Percentiles rank a stretch among this genome's conserved stretches.
Conservation (phyloP, 2,329 filamentous ascomycete genomes). For the Cercospora sp. region DNA sequence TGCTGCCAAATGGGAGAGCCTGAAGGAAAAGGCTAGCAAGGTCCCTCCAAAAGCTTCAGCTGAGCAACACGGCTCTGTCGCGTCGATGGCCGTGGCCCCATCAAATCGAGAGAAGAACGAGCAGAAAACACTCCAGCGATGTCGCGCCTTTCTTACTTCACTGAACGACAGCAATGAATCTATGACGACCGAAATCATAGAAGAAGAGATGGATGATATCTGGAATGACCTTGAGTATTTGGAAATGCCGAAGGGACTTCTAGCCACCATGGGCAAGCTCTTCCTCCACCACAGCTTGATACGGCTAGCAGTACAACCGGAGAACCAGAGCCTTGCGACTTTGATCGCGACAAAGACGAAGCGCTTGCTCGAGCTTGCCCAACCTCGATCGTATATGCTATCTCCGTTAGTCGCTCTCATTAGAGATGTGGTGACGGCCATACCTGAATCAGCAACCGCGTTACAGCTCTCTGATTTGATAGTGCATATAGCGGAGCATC, state of each 20-base stretch:
- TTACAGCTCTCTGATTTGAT: constrained; percentile 45
- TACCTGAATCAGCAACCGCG: constrained; percentile 35
- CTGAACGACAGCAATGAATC: constrained; percentile 4
- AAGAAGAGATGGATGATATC: constrained; percentile 37
- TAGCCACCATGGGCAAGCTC: constrained; percentile 41
- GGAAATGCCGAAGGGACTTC: constrained; percentile 47
- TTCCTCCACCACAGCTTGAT: constrained; percentile 40
- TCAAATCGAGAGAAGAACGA: constrained; percentile 34
- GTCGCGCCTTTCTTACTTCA: constrained; percentile 14
- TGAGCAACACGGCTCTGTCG: constrained; percentile 26
- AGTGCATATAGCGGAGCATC: constrained; percentile 42
- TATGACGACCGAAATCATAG: not conserved
- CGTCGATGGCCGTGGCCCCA: constrained; percentile 20
- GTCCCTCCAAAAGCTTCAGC: constrained; percentile 15
- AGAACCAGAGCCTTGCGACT: constrained; percentile 3
- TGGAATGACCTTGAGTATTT: constrained; percentile 52
- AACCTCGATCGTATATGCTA: constrained; percentile 37
- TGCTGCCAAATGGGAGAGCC: constrained; percentile 16
- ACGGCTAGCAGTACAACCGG: constrained; percentile 29
- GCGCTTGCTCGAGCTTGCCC: constrained; percentile 27
- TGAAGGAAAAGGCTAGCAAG: constrained; percentile 1
- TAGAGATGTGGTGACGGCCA: constrained; percentile 26
- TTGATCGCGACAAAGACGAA: constrained; percentile 16
- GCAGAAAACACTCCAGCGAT: constrained; percentile 28
- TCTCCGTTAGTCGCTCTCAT: constrained; percentile 33